Evolutionary conservation across 148 eudicot species (phyloP).

Genomic region (Rhododendron ovatum): DNA sequence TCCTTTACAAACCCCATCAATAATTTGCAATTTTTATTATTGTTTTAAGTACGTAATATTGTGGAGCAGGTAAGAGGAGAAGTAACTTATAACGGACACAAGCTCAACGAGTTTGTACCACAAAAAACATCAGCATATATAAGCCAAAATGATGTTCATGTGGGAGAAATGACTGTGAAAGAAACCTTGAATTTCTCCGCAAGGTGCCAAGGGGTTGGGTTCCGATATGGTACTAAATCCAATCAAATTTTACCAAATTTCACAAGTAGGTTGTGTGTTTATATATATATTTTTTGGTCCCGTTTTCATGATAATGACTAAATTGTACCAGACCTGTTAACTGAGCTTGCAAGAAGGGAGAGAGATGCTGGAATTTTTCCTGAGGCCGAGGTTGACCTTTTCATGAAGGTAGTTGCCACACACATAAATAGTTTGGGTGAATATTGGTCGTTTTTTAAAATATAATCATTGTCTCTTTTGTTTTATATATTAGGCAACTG

Average conservation of each 20-base stretch:
- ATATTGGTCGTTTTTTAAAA: neutral
- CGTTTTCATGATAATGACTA: neutral
- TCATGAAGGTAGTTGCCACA: slow-evolving; percentile 73
- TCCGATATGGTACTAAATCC: slow-evolving; percentile 55
- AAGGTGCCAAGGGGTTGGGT: slow-evolving; percentile 85
- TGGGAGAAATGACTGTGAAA: slow-evolving; percentile 92
- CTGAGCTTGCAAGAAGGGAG: slow-evolving; percentile 84
- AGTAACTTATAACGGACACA: slow-evolving; percentile 73
- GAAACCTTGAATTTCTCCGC: slow-evolving; percentile 92
- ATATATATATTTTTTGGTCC: neutral
- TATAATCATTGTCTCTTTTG: neutral
- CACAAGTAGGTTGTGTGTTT: neutral
- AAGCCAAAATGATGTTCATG: slow-evolving; percentile 92
- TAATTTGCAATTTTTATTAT: neutral
- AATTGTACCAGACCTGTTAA: slow-evolving; percentile 45
- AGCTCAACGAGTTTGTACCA: slow-evolving; percentile 73
- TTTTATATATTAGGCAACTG: slow-evolving; percentile 59
- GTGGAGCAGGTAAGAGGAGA: slow-evolving; percentile 59
- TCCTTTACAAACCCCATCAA: neutral
- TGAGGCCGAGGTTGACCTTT: slow-evolving; percentile 87
- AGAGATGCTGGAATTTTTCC: slow-evolving; percentile 67
- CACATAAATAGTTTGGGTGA: neutral
- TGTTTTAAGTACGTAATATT: neutral
- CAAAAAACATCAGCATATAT: slow-evolving; percentile 87
- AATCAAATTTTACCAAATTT: neutral